Base-by-base conservation (phyloP, 306 rosid genomes). In the Mucuna pruriens region DNA sequence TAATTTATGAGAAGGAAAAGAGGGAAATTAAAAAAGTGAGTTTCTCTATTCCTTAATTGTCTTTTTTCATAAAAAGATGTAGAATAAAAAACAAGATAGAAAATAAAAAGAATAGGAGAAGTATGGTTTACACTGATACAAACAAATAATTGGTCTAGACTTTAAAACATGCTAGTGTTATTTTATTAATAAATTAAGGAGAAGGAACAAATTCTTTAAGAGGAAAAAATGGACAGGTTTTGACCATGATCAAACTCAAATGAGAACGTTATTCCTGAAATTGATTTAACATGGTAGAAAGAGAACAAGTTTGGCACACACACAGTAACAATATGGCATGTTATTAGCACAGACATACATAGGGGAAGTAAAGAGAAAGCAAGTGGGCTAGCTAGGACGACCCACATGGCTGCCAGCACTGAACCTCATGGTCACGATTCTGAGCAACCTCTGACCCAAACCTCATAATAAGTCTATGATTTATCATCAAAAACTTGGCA, bases 351-450 rank as follows among this genome's bases (percentile, higher is more conserved):
- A 10, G 9, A 4, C 52, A 40, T 2, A 10, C 8, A 63, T 1
- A 5, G 15, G 22, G 40, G 11, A 75, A 67, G 51, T 36, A 1
- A 74, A 74, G 61, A 57, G 68, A 45, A 64, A 61, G 74, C 78
- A 78, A 78, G 71, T 76, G 77, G 78, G 78, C 65, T 67, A 31
- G 66, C 10, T 9, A 34, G 15, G 12, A 45, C 16, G 80, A 83
- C 71, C 81, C 85, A 72, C 85, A 81, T 80, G 87, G 85, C 65
- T 66, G 19, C 52, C 67, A 76, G 52, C 36, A 75, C 51, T 15
- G 79, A 48, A 69, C 16, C 58, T 68, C 20, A 70, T 71, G 45
- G 5, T 68, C 20, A 70, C 46, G 45, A 10, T 11, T 48, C 57
- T 16, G 34, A 58, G 57, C 60, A 23, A 46, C 42, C 29, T 40